Evolutionary conservation across 129 eudicot genomes (phyloP).

Genomic region (Escallonia herrerae): DNA sequence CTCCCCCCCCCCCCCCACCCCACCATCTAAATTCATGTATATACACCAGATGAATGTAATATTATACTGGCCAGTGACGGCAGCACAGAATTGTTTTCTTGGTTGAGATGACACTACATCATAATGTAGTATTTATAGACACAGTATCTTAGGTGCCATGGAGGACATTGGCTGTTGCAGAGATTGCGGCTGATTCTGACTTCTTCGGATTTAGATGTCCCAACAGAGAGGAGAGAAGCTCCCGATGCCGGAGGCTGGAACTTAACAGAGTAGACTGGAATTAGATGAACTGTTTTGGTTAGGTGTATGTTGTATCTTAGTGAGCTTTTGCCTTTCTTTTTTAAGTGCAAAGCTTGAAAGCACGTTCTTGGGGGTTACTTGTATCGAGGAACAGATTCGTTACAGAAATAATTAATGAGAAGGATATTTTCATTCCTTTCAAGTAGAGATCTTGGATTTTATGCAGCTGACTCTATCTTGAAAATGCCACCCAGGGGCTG

Average conservation of each 20-base stretch:
- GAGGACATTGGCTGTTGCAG: neutral
- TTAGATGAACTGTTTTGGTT: neutral
- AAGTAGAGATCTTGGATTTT: no score
- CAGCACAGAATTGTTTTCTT: slow-evolving; percentile 33
- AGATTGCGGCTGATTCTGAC: neutral
- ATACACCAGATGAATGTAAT: slow-evolving; percentile 33
- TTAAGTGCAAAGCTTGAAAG: neutral
- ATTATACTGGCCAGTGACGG: slow-evolving; percentile 29
- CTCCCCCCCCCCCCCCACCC: no score
- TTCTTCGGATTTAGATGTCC: neutral
- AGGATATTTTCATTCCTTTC: no score
- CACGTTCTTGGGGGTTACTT: neutral
- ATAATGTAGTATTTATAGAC: neutral
- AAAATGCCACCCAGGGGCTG: no score
- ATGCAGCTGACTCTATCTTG: no score
- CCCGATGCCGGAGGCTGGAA: neutral
- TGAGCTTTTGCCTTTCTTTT: neutral
- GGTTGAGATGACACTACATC: slow-evolving; percentile 26
- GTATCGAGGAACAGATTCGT: no score
- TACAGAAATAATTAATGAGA: no score
- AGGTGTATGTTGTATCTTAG: neutral
- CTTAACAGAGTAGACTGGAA: neutral
- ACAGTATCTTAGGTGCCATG: neutral
- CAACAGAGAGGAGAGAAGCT: neutral
- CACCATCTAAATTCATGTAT: slow-evolving; percentile 27